A percentile compares a stretch with the other conserved stretches of the same genome.
Evolutionary conservation across 305 asterid genomes (phyloP).

Genomic region (Fraxinus xanthoxyloides): DNA sequence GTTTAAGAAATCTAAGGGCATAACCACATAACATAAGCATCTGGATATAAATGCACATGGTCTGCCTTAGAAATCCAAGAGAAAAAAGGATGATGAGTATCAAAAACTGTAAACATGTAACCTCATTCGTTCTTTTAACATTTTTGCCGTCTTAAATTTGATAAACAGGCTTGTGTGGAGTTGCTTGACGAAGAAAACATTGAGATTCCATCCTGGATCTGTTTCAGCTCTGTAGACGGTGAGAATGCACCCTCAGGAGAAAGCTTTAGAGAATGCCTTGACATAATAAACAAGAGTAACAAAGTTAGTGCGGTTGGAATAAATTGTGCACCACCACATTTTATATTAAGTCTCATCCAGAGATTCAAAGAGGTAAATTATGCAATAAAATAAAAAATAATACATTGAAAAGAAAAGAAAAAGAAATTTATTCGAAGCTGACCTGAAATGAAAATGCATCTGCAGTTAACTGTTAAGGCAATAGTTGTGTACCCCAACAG

Average conservation of each 20-base stretch:
- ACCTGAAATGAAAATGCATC: neutral
- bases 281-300: slow-evolving; percentile 44
- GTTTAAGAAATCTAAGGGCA: neutral
- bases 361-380: slow-evolving; percentile 53
- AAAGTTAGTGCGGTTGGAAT: slow-evolving; percentile 57
- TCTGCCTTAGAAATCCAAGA: neutral
- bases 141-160: neutral
- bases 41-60: neutral
- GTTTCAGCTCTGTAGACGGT: slow-evolving; percentile 78
- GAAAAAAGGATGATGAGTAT: neutral
- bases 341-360: slow-evolving; percentile 56
- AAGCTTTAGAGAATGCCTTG: slow-evolving; percentile 53
- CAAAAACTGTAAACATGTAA: neutral
- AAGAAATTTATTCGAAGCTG: neutral
- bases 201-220: slow-evolving; percentile 73
- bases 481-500: slow-evolving; percentile 82
- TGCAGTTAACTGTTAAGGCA: slow-evolving; percentile 62
- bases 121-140: neutral
- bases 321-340: slow-evolving; percentile 76
- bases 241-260: slow-evolving; percentile 73
- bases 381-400: neutral
- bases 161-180: slow-evolving; percentile 60
- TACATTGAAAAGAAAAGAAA: neutral
- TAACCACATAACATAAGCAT: neutral
- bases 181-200: slow-evolving; percentile 65